Base-by-base conservation (phyloP, 2,329 filamentous ascomycete species). In the Aphanoascus verrucosus region DNA sequence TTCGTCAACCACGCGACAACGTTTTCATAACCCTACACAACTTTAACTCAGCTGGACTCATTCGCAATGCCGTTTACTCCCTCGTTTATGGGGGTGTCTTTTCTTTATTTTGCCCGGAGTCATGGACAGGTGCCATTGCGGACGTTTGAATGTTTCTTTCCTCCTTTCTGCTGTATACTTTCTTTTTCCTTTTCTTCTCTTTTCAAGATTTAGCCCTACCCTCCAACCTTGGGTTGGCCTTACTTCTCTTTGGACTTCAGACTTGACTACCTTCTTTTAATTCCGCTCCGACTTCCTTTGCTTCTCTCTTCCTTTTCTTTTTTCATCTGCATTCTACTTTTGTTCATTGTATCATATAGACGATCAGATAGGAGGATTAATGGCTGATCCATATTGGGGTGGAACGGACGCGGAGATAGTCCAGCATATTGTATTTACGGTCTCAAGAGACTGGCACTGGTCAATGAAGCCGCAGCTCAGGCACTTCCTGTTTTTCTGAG, bases 261-360 rank as follows among this genome's bases (percentile, higher is more conserved):
- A 28, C 23, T 7, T 28, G 23, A 28, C 23, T 28, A 28, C 23
- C 3, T 28, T 28, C 23, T 28, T 28, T 28, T 28, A 28, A 28
- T 28, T 28, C 23, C 23, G n/a, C n/a, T n/a, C n/a, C n/a, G n/a
- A n/a, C n/a, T n/a, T 44, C 43, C 38, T 51, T 12, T 4, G 2
- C 43, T 51, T 32, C 5, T 47, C 14, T 35, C 19, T 35, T n/a
- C 28, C 32, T 50, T 19, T 38, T 42, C 12, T 31, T 50, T 34
- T 14, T 50, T n/a, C 19, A 8, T 43, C n/a, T 51, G 38, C 15
- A 35, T 35, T 9, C n/a, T 23, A 17, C 23, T n/a, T 40, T 5
- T 45, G n/a, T 32, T 42, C 23, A 7, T 19, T 41, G 47, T 49
- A 49, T 42, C 47, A 42, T 41, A 42, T 49, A 42, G 47, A 41